Percentiles rank a stretch among this genome's conserved stretches.
phyloP scores from a whole-genome alignment of 2,329 filamentous ascomycete species.

The Colletotrichum horii region DNA sequence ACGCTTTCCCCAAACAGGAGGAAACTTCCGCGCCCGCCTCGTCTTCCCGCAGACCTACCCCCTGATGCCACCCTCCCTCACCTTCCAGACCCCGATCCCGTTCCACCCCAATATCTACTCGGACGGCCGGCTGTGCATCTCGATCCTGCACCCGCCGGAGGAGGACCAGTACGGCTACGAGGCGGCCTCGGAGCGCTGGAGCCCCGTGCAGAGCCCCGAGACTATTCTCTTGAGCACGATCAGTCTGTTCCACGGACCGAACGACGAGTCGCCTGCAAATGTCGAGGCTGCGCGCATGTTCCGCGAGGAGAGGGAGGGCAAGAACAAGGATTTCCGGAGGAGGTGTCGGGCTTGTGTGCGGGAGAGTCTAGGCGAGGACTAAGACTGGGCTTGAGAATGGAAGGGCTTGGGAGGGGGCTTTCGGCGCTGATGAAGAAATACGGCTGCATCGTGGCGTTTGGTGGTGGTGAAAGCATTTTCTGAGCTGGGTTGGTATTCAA shows the following conservation, averaged over 20 bases:
- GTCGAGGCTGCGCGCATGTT: conserved; percentile 90
- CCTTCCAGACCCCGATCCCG: conserved; percentile 80
- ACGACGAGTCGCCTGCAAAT: conserved; percentile 95
- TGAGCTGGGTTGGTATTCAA: not conserved
- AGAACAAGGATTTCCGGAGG: conserved; percentile 75
- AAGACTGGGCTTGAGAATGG: not conserved
- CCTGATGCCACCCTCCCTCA: conserved; percentile 84
- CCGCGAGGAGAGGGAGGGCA: conserved; percentile 73
- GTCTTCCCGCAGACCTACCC: conserved; percentile 88
- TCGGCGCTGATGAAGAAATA: not conserved
- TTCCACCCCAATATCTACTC: conserved; percentile 97
- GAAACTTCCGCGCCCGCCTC: conserved; percentile 87
- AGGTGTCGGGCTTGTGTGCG: conserved; percentile 79
- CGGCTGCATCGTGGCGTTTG: not conserved
- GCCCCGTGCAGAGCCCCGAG: conserved; percentile 92
- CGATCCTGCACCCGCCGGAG: conserved; percentile 92
- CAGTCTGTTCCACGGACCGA: conserved; percentile 88
- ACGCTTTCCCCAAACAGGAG: conserved; percentile 59
- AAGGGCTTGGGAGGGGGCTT: not conserved
- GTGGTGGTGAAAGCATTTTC: not conserved
- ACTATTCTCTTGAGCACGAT: conserved; percentile 93
- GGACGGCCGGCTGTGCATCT: conserved; percentile 91
- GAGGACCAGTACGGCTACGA: conserved; percentile 97
- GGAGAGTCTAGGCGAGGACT: conserved; percentile 80
- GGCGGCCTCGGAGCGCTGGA: conserved; percentile 88